A percentile compares a stretch with the other conserved stretches of the same genome.
Conservation (phyloP, 768 basidiomycete genomes). For the Coprinopsis strossmayeri region DNA sequence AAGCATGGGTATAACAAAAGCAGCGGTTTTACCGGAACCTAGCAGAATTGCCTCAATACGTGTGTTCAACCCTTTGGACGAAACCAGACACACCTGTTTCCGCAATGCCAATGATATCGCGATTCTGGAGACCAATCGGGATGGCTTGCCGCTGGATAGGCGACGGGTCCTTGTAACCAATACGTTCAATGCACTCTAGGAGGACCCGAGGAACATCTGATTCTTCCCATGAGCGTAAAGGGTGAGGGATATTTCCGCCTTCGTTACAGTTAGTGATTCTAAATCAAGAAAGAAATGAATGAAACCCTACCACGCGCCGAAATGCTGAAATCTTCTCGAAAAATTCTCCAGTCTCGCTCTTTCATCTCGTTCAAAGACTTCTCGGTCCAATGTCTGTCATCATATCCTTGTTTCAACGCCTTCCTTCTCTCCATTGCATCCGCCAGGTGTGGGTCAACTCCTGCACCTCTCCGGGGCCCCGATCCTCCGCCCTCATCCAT, state of each 20-base stretch:
- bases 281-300: background rate
- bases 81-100: slow-evolving; percentile 92
- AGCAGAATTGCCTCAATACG: no score
- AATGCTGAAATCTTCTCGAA: slow-evolving; percentile 97
- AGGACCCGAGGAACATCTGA: slow-evolving; percentile 75
- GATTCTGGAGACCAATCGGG: slow-evolving; percentile 94
- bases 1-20: slow-evolving; percentile 98
- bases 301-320: slow-evolving; percentile 67
- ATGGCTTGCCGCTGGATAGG: slow-evolving; percentile 98
- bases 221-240: slow-evolving; percentile 88
- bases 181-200: slow-evolving; percentile 76
- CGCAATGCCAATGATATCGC: slow-evolving; percentile 97
- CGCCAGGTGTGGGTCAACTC: slow-evolving; percentile 47
- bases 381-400: slow-evolving; percentile 97
- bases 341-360: slow-evolving; percentile 98
- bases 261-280: slow-evolving; percentile 2
- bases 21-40: slow-evolving; percentile 99
- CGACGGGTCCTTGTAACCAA: slow-evolving; percentile 96
- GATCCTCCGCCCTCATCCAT: slow-evolving; percentile 60
- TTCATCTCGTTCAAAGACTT: slow-evolving; percentile 91
- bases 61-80: no score
- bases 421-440: slow-evolving; percentile 79
- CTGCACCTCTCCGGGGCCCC: slow-evolving; percentile 30
- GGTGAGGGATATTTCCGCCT: slow-evolving; percentile 94
- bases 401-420: slow-evolving; percentile 74